phyloP scores from a whole-genome alignment of 2,329 filamentous ascomycete genomes.

The Acrocalymma vagum region DNA sequence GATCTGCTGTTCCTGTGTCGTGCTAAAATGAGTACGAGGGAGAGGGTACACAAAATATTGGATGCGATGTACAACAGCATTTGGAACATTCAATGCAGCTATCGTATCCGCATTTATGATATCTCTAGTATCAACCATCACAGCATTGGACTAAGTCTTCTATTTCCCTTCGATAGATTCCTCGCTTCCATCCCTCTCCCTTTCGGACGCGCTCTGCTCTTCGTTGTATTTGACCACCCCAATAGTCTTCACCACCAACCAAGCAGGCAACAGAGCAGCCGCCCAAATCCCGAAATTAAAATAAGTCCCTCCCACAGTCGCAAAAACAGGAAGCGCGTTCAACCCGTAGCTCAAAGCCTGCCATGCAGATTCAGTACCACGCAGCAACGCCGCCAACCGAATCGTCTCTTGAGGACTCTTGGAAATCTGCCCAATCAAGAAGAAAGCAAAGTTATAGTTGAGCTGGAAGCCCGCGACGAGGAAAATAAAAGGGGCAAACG shows the following conservation, averaged over 20 bases:
- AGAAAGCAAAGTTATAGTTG: constrained; percentile 77
- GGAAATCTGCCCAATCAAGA: constrained; percentile 71
- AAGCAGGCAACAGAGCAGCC: constrained; percentile 67
- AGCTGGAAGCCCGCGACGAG: constrained; percentile 72
- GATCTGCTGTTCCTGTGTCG: too few species aligned
- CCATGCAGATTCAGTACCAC: constrained; percentile 74
- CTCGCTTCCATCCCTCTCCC: constrained; percentile 4
- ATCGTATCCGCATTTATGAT: too few species aligned
- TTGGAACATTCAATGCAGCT: too few species aligned
- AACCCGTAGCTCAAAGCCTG: constrained; percentile 77
- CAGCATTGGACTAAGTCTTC: too few species aligned
- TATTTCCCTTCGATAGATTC: constrained; percentile 5
- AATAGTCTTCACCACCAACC: constrained; percentile 68
- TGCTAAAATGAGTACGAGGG: too few species aligned
- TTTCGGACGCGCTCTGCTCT: constrained; percentile 2
- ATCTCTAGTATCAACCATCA: too few species aligned
- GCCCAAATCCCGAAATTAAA: constrained; percentile 74
- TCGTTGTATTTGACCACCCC: constrained; percentile 46
- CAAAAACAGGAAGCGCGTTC: constrained; percentile 67
- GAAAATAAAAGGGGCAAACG: constrained; percentile 71
- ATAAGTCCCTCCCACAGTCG: constrained; percentile 70
- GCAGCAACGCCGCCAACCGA: constrained; percentile 69
- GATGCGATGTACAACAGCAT: too few species aligned
- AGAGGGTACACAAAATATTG: too few species aligned
- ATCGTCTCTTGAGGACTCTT: constrained; percentile 68